A percentile compares a stretch with the other conserved stretches of the same genome.
Evolutionary conservation across 2,329 filamentous ascomycete genomes (phyloP).

Genomic region (Fonsecaea nubica): DNA sequence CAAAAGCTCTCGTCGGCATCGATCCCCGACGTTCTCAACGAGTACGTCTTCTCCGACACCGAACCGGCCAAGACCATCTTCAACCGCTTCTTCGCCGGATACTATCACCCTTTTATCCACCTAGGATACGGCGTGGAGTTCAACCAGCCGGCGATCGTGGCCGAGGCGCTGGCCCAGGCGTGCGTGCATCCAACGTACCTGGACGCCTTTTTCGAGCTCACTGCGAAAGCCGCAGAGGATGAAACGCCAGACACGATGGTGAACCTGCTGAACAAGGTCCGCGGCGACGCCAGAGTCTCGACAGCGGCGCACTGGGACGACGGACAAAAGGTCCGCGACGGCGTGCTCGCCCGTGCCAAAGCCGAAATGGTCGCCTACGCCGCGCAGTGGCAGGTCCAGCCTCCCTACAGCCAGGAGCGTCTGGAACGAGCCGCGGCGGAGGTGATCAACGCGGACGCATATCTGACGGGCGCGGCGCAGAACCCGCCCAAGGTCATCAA

Average conservation of each 20-base stretch:
- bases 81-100: constrained; percentile 17
- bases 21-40: constrained; percentile 6
- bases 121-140: constrained; percentile 14
- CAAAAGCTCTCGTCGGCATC: neutral
- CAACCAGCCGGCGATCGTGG: constrained; percentile 13
- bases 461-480: constrained; percentile 10
- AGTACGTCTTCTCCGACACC: constrained; percentile 15
- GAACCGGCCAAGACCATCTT: neutral
- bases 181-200: constrained; percentile 13
- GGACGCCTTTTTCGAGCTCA: constrained; percentile 14
- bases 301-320: constrained; percentile 14
- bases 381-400: neutral
- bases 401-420: neutral
- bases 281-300: neutral
- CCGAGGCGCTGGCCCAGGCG: constrained; percentile 15
- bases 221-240: neutral
- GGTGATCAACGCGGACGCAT: constrained; percentile 18
- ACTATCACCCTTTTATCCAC: constrained; percentile 17
- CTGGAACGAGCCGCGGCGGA: constrained; percentile 11
- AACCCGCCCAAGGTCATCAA: constrained; percentile 10
- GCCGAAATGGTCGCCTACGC: constrained; percentile 11
- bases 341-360: constrained; percentile 4
- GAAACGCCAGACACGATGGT: constrained; percentile 5
- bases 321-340: constrained; percentile 14
- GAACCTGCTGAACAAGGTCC: constrained; percentile 3